Conservation (phyloP, 2,329 filamentous ascomycete genomes). For the Colletotrichum costaricense region DNA sequence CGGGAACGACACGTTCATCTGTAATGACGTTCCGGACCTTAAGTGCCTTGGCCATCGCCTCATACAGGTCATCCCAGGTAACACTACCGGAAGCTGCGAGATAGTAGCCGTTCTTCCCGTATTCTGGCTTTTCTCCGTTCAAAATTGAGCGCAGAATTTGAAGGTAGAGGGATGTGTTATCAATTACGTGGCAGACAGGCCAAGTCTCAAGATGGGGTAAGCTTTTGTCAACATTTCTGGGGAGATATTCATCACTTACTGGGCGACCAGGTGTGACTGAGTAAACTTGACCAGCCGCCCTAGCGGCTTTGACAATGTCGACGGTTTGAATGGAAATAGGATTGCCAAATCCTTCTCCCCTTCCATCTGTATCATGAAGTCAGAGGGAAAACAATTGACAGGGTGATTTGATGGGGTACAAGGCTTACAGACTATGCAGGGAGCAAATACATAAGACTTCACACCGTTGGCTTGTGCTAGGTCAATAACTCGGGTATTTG, state of each 20-base stretch:
- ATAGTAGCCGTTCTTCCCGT: slow-evolving; percentile 60
- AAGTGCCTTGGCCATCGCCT: slow-evolving; percentile 54
- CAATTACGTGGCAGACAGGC: slow-evolving; percentile 64
- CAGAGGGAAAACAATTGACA: background rate
- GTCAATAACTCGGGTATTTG: slow-evolving; percentile 57
- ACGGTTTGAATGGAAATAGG: background rate
- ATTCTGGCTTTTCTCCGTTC: slow-evolving; percentile 45
- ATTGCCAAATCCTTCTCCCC: background rate
- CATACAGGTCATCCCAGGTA: slow-evolving; percentile 63
- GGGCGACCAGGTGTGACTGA: background rate
- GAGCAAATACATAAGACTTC: slow-evolving; percentile 62
- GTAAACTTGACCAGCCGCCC: background rate
- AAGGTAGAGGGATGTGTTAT: slow-evolving; percentile 59
- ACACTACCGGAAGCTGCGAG: slow-evolving; percentile 60
- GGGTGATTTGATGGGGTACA: background rate
- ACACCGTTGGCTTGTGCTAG: slow-evolving; percentile 54
- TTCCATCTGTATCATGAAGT: background rate
- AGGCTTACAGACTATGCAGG: slow-evolving; percentile 61
- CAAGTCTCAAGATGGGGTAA: slow-evolving; percentile 49
- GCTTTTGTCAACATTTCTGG: background rate
- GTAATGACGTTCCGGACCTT: slow-evolving; percentile 51
- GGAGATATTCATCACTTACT: background rate
- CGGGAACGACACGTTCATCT: slow-evolving; percentile 47
- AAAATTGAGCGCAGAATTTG: slow-evolving; percentile 58
- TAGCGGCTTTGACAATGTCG: background rate